Base-by-base conservation (phyloP, 768 basidiomycete genomes). In the Tulasnella sp. region DNA sequence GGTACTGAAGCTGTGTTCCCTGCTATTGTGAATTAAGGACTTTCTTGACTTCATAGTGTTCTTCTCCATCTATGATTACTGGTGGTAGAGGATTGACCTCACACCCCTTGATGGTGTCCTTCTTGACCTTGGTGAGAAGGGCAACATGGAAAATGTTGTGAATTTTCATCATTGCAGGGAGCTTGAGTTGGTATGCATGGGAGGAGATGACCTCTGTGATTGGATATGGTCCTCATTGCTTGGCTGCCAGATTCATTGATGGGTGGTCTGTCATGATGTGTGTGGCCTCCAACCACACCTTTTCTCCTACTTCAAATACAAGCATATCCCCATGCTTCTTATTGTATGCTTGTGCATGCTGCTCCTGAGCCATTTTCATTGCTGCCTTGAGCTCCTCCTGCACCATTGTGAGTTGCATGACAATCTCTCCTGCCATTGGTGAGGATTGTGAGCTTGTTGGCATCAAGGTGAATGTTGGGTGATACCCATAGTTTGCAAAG, bases 161-260 rank as follows among this genome's bases (percentile, higher is more conserved):
- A n/a, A 69, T 66, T 2, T 55, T 27, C 68, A 66, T 67, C 11
- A 58, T 53, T 1, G 26, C 9, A 1, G 71, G 71, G 1, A 72
- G 58, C 9, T 42, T 44, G 0, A 73, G 63, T 8, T 58, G 10
- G 44, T 68, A 71, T 0, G 65, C 53, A 2, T 41, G 43, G 0
- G 27, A 11, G 0, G 69, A 66, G 17, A 68, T 41, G 17, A 62
- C 63, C 10, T 64, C 43, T 0, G 61, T 29, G 15, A 73, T 61
- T n/a, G 60, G 62, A 63, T 70, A 73, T 0, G 72, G 72, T 0
- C 71, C 70, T 27, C 53, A 56, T 19, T 63, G 49, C 55, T 68
- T 56, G 32, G 68, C 52, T 27, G 67, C 64, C 15, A 71, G 44
- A 49, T 72, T 73, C 45, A 68, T 67, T 0, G 53, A 58, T 0